Percentiles rank a stretch among this genome's conserved stretches.
phyloP scores from a whole-genome alignment of 305 asterid species.

The Rubia tinctorum region DNA sequence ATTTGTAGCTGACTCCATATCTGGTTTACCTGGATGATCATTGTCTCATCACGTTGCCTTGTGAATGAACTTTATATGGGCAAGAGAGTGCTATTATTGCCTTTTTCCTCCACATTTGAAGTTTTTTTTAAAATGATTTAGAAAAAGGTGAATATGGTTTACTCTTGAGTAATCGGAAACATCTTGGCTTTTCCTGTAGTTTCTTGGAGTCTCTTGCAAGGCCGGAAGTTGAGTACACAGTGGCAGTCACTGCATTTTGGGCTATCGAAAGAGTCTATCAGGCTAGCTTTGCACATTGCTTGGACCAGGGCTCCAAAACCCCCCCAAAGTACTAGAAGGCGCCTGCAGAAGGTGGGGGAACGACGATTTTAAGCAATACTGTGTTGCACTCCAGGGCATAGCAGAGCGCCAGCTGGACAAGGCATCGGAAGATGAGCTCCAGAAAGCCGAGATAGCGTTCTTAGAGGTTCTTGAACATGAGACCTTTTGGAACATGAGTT shows the following conservation, averaged over 20 bases:
- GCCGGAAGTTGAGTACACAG: conserved; percentile 56
- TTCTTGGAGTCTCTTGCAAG: conserved; percentile 55
- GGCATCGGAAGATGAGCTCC: conserved; percentile 41
- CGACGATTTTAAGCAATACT: conserved; percentile 47
- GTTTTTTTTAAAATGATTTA: neutral
- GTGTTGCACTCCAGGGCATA: conserved; percentile 43
- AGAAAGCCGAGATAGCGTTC: conserved; percentile 58
- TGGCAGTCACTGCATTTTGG: conserved; percentile 73
- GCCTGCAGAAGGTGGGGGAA: conserved; percentile 82
- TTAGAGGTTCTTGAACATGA: conserved; percentile 50
- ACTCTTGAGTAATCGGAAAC: neutral
- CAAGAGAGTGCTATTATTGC: neutral
- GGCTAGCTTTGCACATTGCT: conserved; percentile 81
- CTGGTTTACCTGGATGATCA: neutral
- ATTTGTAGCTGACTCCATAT: neutral
- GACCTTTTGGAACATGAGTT: conserved; percentile 82
- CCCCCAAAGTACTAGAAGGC: conserved; percentile 59
- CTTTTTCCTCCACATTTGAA: neutral
- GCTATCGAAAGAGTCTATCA: conserved; percentile 77
- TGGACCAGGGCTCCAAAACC: conserved; percentile 53
- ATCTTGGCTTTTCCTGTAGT: conserved; percentile 25
- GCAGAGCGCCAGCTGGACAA: conserved; percentile 48
- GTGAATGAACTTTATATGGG: neutral
- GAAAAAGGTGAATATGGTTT: neutral
- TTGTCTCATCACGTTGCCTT: neutral